Evolutionary conservation across 768 basidiomycete species (phyloP).

Genomic region (Amanita phalloides): DNA sequence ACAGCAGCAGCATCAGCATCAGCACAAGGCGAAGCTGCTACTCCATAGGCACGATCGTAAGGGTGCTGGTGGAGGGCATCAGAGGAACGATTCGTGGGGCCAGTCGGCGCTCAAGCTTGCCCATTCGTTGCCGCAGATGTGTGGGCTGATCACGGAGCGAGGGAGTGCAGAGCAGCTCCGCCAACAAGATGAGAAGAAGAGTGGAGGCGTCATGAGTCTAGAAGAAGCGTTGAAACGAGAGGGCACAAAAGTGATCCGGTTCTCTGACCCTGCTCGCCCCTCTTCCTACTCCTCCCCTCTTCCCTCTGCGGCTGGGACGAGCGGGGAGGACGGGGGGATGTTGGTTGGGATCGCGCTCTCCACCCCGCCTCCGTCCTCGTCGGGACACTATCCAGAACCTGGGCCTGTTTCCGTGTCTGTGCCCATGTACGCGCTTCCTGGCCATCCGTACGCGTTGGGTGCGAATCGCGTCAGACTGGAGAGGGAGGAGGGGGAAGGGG

Average conservation of each 20-base stretch:
- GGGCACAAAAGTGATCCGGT: slow-evolving; percentile 29
- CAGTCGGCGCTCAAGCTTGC: slow-evolving; percentile 30
- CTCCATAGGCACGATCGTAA: neutral
- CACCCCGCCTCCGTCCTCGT: slow-evolving; percentile 16
- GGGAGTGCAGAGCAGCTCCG: slow-evolving; percentile 1
- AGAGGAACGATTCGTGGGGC: slow-evolving; percentile 32
- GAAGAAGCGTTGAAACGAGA: slow-evolving; percentile 29
- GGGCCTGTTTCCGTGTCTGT: neutral
- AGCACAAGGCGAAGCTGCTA: neutral
- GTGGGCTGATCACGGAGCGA: slow-evolving; percentile 12
- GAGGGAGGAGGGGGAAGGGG: too few relatives aligned
- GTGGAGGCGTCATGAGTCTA: slow-evolving; percentile 11
- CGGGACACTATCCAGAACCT: neutral
- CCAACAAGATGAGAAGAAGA: slow-evolving; percentile 8
- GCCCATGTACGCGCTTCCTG: neutral
- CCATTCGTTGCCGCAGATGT: slow-evolving; percentile 19
- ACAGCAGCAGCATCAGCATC: too few relatives aligned
- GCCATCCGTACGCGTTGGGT: slow-evolving; percentile 1
- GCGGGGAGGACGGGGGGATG: slow-evolving; percentile 11
- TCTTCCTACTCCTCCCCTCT: slow-evolving; percentile 13
- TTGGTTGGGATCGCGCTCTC: slow-evolving; percentile 26
- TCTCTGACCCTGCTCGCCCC: slow-evolving; percentile 29
- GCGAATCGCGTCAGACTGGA: slow-evolving; percentile 9
- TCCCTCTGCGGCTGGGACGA: slow-evolving; percentile 18
- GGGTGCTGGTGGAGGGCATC: slow-evolving; percentile 10